Conservation (phyloP, 768 basidiomycete genomes). For the Russula sp. region DNA sequence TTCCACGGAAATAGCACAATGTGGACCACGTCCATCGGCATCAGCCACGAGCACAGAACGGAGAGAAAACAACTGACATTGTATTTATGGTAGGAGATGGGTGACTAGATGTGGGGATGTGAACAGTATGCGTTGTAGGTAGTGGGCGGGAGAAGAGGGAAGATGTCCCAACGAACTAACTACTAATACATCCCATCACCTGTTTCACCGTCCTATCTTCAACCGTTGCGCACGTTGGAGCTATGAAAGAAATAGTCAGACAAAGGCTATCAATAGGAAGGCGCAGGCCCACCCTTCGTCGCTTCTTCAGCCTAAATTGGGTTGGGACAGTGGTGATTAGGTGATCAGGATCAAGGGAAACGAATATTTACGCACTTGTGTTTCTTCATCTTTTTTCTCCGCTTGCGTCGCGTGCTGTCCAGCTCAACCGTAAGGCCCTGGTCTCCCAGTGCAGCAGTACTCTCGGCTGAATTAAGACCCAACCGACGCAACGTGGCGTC, state of each 20-base stretch:
- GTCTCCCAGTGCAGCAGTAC: constrained; percentile 54
- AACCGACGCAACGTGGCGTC: constrained; percentile 61
- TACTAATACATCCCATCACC: neutral
- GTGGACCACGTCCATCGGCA: neutral
- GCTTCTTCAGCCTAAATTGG: constrained; percentile 73
- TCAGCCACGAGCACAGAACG: neutral
- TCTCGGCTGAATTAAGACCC: constrained; percentile 55
- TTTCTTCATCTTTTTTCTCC: constrained; percentile 94
- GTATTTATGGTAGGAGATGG: constrained; percentile 7
- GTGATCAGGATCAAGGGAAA: constrained; percentile 16
- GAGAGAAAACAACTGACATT: neutral
- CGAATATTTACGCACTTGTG: constrained; percentile 67
- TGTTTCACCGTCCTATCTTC: constrained; percentile 28
- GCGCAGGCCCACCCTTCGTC: constrained; percentile 64
- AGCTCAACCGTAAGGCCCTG: constrained; percentile 54
- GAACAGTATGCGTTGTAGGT: neutral
- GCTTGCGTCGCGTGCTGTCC: constrained; percentile 83
- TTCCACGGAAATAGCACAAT: no score
- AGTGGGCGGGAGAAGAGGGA: neutral
- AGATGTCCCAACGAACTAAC: constrained; percentile 7
- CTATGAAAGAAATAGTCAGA: constrained; percentile 7
- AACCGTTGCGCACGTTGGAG: constrained; percentile 28
- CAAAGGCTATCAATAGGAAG: neutral
- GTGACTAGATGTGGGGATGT: neutral
- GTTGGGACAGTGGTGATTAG: constrained; percentile 6